phyloP scores from a whole-genome alignment of 2,329 filamentous ascomycete species.

The Ophiognomonia clavigignenti-juglandacearum region DNA sequence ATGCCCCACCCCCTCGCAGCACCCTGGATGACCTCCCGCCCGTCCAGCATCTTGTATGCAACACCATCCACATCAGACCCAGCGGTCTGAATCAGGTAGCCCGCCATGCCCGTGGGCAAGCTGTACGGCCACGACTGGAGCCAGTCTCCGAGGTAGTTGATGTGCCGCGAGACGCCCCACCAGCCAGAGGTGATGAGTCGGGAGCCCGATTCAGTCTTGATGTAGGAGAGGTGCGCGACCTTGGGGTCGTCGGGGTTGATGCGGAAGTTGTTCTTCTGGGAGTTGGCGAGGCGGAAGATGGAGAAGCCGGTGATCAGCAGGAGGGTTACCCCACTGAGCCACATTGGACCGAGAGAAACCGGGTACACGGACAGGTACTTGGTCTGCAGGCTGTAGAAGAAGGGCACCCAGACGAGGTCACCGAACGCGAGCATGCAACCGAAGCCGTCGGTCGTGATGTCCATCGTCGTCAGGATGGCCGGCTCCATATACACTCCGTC shows the following conservation, averaged over 20 bases:
- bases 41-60: conserved; percentile 53
- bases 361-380: conserved; percentile 83
- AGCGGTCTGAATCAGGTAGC: conserved; percentile 65
- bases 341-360: conserved; percentile 65
- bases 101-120: conserved; percentile 78
- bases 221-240: conserved; percentile 76
- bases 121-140: conserved; percentile 88
- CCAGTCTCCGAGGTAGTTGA: conserved; percentile 97
- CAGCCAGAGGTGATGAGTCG: conserved; percentile 80
- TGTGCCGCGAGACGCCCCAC: conserved; percentile 90
- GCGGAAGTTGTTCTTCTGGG: conserved; percentile 91
- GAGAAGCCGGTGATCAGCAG: conserved; percentile 73
- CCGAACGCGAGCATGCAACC: conserved; percentile 94
- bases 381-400: conserved; percentile 78
- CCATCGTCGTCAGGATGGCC: conserved; percentile 87
- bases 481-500: conserved; percentile 85
- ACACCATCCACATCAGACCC: conserved; percentile 42
- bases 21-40: conserved; percentile 63
- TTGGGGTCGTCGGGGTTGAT: conserved; percentile 77
- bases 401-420: conserved; percentile 89
- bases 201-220: conserved; percentile 77
- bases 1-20: conserved; percentile 78
- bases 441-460: conserved; percentile 89
- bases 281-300: conserved; percentile 92
- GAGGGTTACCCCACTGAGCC: conserved; percentile 59